Evolutionary conservation across 2,329 filamentous ascomycete genomes (phyloP), one percentile per base, ranked within the genome.

Genomic region (Chalaropsis thielavioides): DNA sequence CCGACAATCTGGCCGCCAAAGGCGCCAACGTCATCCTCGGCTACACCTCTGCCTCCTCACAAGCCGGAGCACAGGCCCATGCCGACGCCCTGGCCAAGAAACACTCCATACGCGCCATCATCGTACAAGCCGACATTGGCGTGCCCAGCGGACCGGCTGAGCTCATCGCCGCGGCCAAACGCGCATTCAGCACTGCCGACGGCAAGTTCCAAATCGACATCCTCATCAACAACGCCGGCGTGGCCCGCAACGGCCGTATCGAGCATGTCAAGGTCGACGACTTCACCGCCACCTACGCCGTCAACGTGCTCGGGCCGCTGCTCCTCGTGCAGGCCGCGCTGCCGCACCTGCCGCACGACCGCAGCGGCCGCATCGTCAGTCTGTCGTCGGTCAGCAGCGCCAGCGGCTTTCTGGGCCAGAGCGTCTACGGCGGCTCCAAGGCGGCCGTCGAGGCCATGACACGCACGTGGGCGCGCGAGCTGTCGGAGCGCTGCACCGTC

Each of bases 161-260:
- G 51, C 79, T 90, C 62, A 74, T 91, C 69, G 75, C 77, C 27
- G 79, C 80, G 0, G 80, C 83, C 4, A 80, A 82, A 69, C 78
- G 83, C 68, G 77, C 84, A 71, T 85, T 88, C 74, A 72, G 69
- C 46, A 65, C 79, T 8, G 78, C 80, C 35, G 76, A 68, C 69
- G 66, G 70, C 61, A 70, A 69, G 5, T 83, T 90, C 72, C 83
- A 86, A 71, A 81, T 95, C 71, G 89, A 95, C 75, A 89, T 95
- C 68, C 78, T 95, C 63, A 78, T 95, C 78, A 95, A 95, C 81
- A 95, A 95, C 74, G 90, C 91, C 38, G 91, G 89, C 64, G 77
- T 85, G 6, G 78, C 83, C 40, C 76, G 82, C 46, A 92, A 94
- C 75, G 82, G 86, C 69, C 73, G 77, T 31, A 76, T 88, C 27